phyloP scores from a whole-genome alignment of 352 stramenopile species.

The Phytopythium cucurbitacearum region DNA sequence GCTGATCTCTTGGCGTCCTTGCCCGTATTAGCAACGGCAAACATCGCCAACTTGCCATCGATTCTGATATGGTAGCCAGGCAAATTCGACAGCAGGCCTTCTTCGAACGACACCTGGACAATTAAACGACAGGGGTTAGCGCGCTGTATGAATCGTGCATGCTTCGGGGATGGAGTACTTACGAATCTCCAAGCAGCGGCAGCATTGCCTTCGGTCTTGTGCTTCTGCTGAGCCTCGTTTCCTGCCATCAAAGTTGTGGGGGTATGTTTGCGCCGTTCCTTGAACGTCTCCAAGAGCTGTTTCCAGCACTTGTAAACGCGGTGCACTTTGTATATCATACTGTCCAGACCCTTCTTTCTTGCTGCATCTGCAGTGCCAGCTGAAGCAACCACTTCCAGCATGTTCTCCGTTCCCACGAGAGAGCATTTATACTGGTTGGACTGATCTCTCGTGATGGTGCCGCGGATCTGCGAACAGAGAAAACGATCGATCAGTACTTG shows the following conservation, averaged over 20 bases:
- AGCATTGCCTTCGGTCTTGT: conserved; percentile 13
- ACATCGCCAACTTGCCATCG: conserved; percentile 35
- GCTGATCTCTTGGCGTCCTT: conserved; percentile 76
- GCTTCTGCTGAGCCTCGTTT: conserved; percentile 56
- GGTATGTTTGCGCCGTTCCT: conserved; percentile 30
- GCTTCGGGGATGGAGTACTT: neutral
- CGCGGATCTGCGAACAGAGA: conserved; percentile 15
- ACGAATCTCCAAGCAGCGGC: neutral
- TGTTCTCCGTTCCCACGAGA: conserved; percentile 26
- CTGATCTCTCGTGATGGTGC: conserved; percentile 12
- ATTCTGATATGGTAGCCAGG: conserved; percentile 61
- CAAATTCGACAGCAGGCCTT: conserved; percentile 31
- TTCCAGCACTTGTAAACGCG: conserved; percentile 47
- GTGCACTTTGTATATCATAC: conserved; percentile 33
- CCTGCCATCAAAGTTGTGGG: conserved; percentile 59
- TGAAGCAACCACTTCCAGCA: conserved; percentile 22
- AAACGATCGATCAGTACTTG: conserved; percentile 3
- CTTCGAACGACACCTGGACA: conserved; percentile 18
- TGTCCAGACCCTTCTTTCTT: conserved; percentile 20
- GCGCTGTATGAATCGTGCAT: too few species aligned
- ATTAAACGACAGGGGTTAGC: too few species aligned
- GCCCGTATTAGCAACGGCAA: conserved; percentile 50
- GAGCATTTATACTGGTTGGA: conserved; percentile 23
- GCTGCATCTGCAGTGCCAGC: conserved; percentile 27
- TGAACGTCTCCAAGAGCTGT: conserved; percentile 40